Conservation (phyloP, 2,329 filamentous ascomycete species). For the Cryphonectria japonica region DNA sequence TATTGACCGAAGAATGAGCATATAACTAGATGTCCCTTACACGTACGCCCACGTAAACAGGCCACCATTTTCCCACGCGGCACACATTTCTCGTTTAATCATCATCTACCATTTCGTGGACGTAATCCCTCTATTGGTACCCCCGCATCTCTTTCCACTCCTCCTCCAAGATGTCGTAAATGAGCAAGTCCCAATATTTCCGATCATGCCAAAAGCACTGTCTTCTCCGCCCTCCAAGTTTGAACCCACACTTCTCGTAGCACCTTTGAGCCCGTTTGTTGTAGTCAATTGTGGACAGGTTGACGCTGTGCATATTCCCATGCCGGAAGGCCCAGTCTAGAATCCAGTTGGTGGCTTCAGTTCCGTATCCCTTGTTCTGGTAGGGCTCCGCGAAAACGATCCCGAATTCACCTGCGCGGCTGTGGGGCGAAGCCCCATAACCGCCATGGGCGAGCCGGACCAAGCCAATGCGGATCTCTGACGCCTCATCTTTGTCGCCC, state of each 20-base stretch:
- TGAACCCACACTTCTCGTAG: constrained; percentile 46
- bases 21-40: no score
- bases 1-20: no score
- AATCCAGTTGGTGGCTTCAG: constrained; percentile 45
- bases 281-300: constrained; percentile 41
- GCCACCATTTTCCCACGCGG: background rate
- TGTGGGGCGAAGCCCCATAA: constrained; percentile 5
- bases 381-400: constrained; percentile 36
- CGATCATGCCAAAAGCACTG: constrained; percentile 41
- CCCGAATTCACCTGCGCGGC: constrained; percentile 34
- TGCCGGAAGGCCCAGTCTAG: constrained; percentile 44
- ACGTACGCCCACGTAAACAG: background rate
- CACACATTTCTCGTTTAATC: background rate
- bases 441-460: constrained; percentile 12
- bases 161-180: constrained; percentile 35
- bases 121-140: no score
- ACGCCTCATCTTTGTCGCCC: constrained; percentile 15
- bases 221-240: constrained; percentile 38
- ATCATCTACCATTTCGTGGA: background rate
- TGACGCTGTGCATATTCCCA: constrained; percentile 44
- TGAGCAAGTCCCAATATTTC: constrained; percentile 32
- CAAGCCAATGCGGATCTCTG: constrained; percentile 29
- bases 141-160: constrained; percentile 36
- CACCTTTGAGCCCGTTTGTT: constrained; percentile 43
- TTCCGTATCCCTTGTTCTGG: constrained; percentile 45